A percentile compares a stretch with the other conserved stretches of the same genome.
Conservation (phyloP, 2,329 filamentous ascomycete genomes). For the Venturia asperata region DNA sequence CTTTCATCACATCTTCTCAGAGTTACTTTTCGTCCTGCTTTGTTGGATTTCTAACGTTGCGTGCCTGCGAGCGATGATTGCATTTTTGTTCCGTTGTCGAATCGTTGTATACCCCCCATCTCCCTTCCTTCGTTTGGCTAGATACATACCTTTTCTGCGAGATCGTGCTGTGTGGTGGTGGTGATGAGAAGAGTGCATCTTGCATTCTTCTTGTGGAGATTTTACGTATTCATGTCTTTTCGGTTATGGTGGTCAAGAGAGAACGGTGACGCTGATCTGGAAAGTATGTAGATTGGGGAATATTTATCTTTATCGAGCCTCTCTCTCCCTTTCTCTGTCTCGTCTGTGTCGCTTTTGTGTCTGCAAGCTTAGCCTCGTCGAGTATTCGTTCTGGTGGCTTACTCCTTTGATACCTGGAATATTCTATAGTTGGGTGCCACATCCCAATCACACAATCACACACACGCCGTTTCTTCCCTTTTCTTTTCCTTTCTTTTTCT, state of each 20-base stretch:
- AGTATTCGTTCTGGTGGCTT: too few relatives aligned
- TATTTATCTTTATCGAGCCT: neutral
- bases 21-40: neutral
- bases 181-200: neutral
- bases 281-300: neutral
- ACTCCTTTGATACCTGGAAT: too few relatives aligned
- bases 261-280: neutral
- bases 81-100: neutral
- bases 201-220: neutral
- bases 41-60: neutral
- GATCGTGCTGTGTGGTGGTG: neutral
- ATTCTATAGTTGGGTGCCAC: too few relatives aligned
- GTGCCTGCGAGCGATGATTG: neutral
- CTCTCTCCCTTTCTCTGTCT: neutral
- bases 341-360: too few relatives aligned
- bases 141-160: neutral
- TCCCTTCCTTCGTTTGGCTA: slow-evolving; percentile 3
- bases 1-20: neutral
- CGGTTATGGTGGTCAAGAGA: neutral
- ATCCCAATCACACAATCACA: too few relatives aligned
- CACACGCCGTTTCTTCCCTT: too few relatives aligned
- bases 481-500: too few relatives aligned
- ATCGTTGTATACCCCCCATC: slow-evolving; percentile 2
- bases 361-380: too few relatives aligned
- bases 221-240: neutral